phyloP scores from a whole-genome alignment of 2,329 filamentous ascomycete genomes.

The Pseudogymnoascus verrucosus region DNA sequence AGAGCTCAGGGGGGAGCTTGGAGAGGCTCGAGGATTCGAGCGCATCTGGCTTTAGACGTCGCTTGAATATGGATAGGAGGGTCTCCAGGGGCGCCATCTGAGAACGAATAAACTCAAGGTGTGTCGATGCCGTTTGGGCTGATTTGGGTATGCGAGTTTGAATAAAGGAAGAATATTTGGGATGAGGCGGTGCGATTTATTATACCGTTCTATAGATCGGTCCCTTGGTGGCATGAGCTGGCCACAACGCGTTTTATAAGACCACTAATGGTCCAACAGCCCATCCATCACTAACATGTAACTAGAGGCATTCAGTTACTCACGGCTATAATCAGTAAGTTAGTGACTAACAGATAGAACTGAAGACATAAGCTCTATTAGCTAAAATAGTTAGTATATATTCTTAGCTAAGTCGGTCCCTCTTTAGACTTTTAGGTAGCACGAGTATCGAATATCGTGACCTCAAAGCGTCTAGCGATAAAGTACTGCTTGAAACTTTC shows the following conservation, averaged over 20 bases:
- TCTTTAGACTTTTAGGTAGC: too few relatives aligned
- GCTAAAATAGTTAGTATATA: too few relatives aligned
- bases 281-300: constrained; percentile 39
- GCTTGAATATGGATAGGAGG: background rate
- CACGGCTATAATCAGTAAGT: too few relatives aligned
- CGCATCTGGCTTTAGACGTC: background rate
- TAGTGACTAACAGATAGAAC: too few relatives aligned
- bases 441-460: too few relatives aligned
- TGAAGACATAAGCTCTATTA: too few relatives aligned
- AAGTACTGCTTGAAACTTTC: background rate
- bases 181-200: background rate
- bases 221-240: background rate
- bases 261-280: background rate
- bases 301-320: too few relatives aligned
- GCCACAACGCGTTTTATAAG: background rate
- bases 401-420: too few relatives aligned
- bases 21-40: background rate
- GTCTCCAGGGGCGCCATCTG: background rate
- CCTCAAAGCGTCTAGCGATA: background rate
- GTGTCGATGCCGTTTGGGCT: too few relatives aligned
- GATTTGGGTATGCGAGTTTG: too few relatives aligned
- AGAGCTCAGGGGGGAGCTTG: background rate
- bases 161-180: too few relatives aligned
- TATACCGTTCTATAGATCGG: background rate
- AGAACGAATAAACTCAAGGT: background rate